phyloP scores from a whole-genome alignment of 2,329 filamentous ascomycete genomes.

The Pleurostoma richardsiae region DNA sequence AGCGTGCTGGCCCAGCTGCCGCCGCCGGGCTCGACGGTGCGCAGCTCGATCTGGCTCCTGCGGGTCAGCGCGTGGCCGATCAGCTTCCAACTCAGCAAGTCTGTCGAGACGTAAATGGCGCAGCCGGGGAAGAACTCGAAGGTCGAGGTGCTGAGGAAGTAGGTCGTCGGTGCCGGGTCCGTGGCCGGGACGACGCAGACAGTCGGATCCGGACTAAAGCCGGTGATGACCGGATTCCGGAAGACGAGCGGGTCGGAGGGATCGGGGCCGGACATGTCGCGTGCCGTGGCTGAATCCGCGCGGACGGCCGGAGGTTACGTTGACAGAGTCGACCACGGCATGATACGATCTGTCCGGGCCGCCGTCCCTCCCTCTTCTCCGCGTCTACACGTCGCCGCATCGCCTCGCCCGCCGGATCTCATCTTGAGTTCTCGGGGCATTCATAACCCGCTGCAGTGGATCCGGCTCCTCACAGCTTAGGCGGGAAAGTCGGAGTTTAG shows the following conservation, averaged over 20 bases:
- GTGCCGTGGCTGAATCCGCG: constrained; percentile 1
- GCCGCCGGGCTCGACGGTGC: constrained; percentile 44
- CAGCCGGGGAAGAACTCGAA: constrained; percentile 59
- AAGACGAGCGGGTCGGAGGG: constrained; percentile 13
- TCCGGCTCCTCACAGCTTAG: not conserved
- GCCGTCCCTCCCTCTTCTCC: not conserved
- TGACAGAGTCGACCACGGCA: not conserved
- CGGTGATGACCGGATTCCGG: constrained; percentile 49
- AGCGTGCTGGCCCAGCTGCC: constrained; percentile 44
- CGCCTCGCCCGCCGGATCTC: not conserved
- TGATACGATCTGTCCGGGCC: not conserved
- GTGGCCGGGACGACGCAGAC: constrained; percentile 28
- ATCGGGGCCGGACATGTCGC: constrained; percentile 1
- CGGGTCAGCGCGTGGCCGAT: constrained; percentile 46
- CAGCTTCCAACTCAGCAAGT: constrained; percentile 47
- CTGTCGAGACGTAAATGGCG: constrained; percentile 53
- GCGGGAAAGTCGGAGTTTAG: too few relatives aligned
- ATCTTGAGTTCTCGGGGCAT: not conserved
- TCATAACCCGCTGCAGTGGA: constrained; percentile 1
- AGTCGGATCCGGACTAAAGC: constrained; percentile 60
- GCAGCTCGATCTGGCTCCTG: constrained; percentile 44
- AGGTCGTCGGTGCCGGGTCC: constrained; percentile 24
- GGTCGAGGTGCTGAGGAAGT: constrained; percentile 55
- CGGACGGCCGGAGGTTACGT: not conserved
- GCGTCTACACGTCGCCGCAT: not conserved